Conservation (phyloP, 257 asterid species). For the Primulina huaijiensis region DNA sequence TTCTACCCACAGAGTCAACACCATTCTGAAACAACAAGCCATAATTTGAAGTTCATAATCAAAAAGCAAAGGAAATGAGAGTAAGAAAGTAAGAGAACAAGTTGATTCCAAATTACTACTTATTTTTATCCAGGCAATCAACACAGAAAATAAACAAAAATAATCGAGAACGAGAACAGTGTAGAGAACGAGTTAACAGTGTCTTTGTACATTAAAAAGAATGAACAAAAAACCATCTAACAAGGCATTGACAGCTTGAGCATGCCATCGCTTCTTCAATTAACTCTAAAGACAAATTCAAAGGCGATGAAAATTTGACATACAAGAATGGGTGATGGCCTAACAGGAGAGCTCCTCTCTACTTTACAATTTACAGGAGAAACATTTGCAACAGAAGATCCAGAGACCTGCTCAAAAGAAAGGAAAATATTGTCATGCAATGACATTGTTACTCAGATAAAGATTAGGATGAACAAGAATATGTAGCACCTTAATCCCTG, state of each 20-base stretch:
- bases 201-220: not conserved
- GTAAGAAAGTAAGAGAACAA: not conserved
- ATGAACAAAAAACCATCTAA: conserved; percentile 14
- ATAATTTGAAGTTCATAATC: conserved; percentile 7
- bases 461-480: conserved; percentile 1
- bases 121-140: not conserved
- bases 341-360: conserved; percentile 94
- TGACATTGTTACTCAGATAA: conserved; percentile 16
- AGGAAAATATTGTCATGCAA: conserved; percentile 19
- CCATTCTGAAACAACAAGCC: conserved; percentile 62
- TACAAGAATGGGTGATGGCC: conserved; percentile 86
- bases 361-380: conserved; percentile 79
- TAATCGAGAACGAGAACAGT: not conserved
- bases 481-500: conserved; percentile 53
- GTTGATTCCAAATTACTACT: not conserved
- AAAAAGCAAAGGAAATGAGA: conserved; percentile 19
- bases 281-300: conserved; percentile 12
- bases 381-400: conserved; percentile 65
- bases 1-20: conserved; percentile 69
- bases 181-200: not conserved
- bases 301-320: conserved; percentile 29
- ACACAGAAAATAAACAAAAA: not conserved
- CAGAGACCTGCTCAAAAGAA: conserved; percentile 64
- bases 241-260: not conserved
- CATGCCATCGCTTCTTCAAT: conserved; percentile 12